Evolutionary conservation across 2,329 filamentous ascomycete species (phyloP).

Genomic region (Aaosphaeria arxii): DNA sequence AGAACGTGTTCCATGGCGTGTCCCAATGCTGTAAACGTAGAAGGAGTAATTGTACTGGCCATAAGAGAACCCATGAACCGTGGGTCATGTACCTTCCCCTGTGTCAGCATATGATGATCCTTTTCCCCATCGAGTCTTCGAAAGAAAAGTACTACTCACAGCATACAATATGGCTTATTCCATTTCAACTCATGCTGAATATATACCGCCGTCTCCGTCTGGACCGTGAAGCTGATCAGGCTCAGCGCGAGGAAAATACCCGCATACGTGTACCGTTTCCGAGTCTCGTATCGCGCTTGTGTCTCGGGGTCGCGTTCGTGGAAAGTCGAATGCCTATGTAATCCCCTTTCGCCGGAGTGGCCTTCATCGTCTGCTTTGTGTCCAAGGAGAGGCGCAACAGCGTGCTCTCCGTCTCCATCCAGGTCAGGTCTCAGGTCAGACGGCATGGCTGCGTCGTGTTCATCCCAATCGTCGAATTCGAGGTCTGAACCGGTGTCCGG

Average conservation of each 20-base stretch:
- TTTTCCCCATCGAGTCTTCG: background rate
- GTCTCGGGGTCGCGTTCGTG: slow-evolving; percentile 73
- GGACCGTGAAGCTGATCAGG: slow-evolving; percentile 83
- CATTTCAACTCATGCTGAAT: slow-evolving; percentile 90
- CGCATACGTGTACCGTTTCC: slow-evolving; percentile 83
- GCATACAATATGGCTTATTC: slow-evolving; percentile 99
- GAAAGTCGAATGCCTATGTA: slow-evolving; percentile 63
- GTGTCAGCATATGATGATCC: slow-evolving; percentile 2
- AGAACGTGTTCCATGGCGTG: slow-evolving; percentile 80
- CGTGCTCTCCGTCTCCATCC: slow-evolving; percentile 38
- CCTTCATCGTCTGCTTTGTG: slow-evolving; percentile 34
- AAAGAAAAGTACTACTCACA: slow-evolving; percentile 52
- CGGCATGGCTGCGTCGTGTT: slow-evolving; percentile 46
- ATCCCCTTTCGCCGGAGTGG: slow-evolving; percentile 36
- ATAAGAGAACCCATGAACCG: slow-evolving; percentile 87
- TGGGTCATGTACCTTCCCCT: slow-evolving; percentile 76
- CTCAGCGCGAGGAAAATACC: slow-evolving; percentile 79
- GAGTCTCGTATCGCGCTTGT: slow-evolving; percentile 63
- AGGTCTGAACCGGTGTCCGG: slow-evolving; percentile 25
- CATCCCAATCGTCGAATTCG: slow-evolving; percentile 47
- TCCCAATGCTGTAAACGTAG: slow-evolving; percentile 76
- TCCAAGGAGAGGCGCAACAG: slow-evolving; percentile 54
- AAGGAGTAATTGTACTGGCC: slow-evolving; percentile 78
- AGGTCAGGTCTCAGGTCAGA: slow-evolving; percentile 47
- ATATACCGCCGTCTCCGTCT: slow-evolving; percentile 94